A percentile compares a stretch with the other conserved stretches of the same genome.
phyloP scores from a whole-genome alignment of 2,329 filamentous ascomycete species.

The Plectosphaerella sp. region DNA sequence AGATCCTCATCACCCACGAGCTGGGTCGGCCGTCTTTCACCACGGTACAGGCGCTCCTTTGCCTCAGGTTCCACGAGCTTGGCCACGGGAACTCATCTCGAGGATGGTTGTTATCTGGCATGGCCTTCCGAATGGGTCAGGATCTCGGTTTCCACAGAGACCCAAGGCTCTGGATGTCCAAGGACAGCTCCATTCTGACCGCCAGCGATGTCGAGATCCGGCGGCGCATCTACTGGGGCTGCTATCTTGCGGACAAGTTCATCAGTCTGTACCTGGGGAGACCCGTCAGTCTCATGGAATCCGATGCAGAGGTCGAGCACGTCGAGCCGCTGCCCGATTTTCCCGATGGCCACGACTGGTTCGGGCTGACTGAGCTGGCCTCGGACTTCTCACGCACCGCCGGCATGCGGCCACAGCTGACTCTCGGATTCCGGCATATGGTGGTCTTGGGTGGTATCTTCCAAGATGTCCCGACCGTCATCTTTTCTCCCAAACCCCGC shows the following conservation, averaged over 20 bases:
- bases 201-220: conserved; percentile 18
- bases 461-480: not conserved
- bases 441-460: not conserved
- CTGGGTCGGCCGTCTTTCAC: conserved; percentile 16
- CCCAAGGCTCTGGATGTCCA: conserved; percentile 13
- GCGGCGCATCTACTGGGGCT: conserved; percentile 23
- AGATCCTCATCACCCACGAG: conserved; percentile 16
- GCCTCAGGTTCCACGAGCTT: conserved; percentile 20
- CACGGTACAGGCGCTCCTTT: conserved; percentile 19
- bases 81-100: conserved; percentile 20
- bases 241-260: conserved; percentile 20
- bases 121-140: conserved; percentile 25
- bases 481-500: not conserved
- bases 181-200: conserved; percentile 11
- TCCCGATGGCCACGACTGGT: not conserved
- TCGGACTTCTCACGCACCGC: not conserved
- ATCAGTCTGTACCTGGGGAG: not conserved
- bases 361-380: not conserved
- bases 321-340: not conserved
- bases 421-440: not conserved
- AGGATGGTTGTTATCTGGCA: conserved; percentile 16
- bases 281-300: conserved; percentile 8
- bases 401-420: not conserved
- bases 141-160: conserved; percentile 23
- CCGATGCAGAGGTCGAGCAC: conserved; percentile 8